Evolutionary conservation across 306 rosid genomes (phyloP).

Genomic region (Quercus alba): DNA sequence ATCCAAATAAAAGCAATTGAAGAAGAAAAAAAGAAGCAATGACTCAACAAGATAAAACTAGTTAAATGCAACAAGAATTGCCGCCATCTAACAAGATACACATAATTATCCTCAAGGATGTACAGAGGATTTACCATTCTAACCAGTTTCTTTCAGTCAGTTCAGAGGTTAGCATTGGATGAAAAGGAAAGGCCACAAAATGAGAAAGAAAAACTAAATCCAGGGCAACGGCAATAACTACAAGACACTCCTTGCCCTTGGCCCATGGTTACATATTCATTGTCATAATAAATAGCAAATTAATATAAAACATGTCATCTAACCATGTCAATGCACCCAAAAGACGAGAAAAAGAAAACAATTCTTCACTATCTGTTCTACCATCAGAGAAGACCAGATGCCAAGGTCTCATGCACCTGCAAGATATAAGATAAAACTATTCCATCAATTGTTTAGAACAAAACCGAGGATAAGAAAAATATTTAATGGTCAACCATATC

Average conservation of each 20-base stretch:
- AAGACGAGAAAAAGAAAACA: conserved; percentile 14
- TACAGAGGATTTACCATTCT: conserved; percentile 34
- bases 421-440: conserved; percentile 2
- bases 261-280: conserved; percentile 11
- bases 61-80: conserved; percentile 17
- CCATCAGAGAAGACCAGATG: conserved; percentile 29
- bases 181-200: conserved; percentile 14
- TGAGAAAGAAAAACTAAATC: conserved; percentile 26
- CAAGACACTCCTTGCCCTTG: conserved; percentile 26
- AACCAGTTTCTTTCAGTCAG: conserved; percentile 26
- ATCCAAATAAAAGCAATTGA: neutral
- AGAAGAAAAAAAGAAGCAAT: neutral
- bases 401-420: conserved; percentile 35
- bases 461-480: neutral
- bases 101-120: conserved; percentile 27
- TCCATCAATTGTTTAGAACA: neutral
- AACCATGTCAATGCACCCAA: conserved; percentile 42
- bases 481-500: neutral
- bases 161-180: conserved; percentile 31
- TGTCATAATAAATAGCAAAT: conserved; percentile 32
- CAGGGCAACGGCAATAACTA: conserved; percentile 33
- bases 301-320: conserved; percentile 30
- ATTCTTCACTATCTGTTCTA: conserved; percentile 34
- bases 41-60: conserved; percentile 9
- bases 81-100: conserved; percentile 22